phyloP scores from a whole-genome alignment of 2,329 filamentous ascomycete genomes.

The Penicillium psychrosexuale region DNA sequence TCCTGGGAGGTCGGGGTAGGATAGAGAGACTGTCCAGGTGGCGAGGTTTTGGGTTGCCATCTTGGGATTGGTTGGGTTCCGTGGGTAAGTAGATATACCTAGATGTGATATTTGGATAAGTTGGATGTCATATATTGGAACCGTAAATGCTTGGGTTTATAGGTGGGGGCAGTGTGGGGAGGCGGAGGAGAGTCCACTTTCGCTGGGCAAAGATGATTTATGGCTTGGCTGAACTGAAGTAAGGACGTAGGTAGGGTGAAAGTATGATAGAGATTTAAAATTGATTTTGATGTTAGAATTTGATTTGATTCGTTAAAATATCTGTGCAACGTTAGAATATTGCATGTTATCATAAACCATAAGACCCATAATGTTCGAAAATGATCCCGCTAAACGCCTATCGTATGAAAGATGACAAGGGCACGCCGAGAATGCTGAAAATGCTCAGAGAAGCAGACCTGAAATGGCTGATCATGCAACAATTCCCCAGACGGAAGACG shows the following conservation, averaged over 20 bases:
- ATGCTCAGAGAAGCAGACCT: neutral
- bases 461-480: neutral
- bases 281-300: neutral
- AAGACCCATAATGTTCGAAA: neutral
- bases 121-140: slow-evolving; percentile 1
- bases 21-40: slow-evolving; percentile 44
- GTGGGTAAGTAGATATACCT: too few relatives aligned
- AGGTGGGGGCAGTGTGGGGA: neutral
- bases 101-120: neutral
- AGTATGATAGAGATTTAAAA: neutral
- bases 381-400: slow-evolving; percentile 1
- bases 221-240: neutral
- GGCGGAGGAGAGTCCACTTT: neutral
- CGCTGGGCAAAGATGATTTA: neutral
- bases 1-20: slow-evolving; percentile 36
- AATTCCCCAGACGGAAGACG: neutral
- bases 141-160: neutral
- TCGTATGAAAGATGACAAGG: neutral
- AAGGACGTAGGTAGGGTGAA: neutral
- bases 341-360: slow-evolving; percentile 3
- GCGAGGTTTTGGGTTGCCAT: slow-evolving; percentile 30
- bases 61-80: neutral
- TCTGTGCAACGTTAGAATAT: neutral
- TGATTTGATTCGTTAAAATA: neutral
- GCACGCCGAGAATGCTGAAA: slow-evolving; percentile 6